Base-by-base conservation (phyloP, 2,329 filamentous ascomycete species). In the Arachnomyces sp. region DNA sequence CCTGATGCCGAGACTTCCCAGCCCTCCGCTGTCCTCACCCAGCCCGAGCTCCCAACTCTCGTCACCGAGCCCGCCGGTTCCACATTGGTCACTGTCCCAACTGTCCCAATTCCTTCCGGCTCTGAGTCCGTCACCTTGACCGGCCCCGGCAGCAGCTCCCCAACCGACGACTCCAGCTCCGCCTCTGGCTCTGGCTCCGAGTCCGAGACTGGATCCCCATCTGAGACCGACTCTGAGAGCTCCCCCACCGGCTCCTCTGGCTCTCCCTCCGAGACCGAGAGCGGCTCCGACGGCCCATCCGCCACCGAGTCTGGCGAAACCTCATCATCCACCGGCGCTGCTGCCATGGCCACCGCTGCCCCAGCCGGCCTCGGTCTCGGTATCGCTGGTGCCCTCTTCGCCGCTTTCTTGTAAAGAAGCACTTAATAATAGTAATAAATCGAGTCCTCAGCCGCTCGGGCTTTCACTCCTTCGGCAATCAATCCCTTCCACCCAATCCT, bases 341-440 rank as follows among this genome's bases (percentile, higher is more conserved):
- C 59, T 42, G 52, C 61, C 42, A 49, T 61, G 28, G 57, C 56
- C 41, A 66, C 62, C 28, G 60, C 59, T 36, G 63, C 47, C 40
- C 58, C 64, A 18, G 47, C 54, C 17, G 54, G 56, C 16, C 51
- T 67, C 42, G 57, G 56, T 30, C 51, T 66, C 37, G 52, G 55
- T n/a, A 44, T 67, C 15, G 67, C 64, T 47, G 66, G 64, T 53
- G 56, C 59, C 44, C 55, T 64, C 36, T 51, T 70, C 34, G 61
- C 63, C 49, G 61, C 63, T 48, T 56, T 70, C 45, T 52, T 68
- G 48, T 68, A 62, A 61, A 46, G 20, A 25, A 25, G 20, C 20
- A 25, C 9, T 25, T 25, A 25, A 25, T n/a, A n/a, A n/a, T n/a
- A n/a, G n/a, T n/a, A n/a, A n/a, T 25, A 25, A 25, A 25, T 9